Percentiles rank a stretch among this genome's conserved stretches.
These are phyloP conservation scores for Dictyostelium firmibasis DNA, from an alignment of 78 protist species.

Conservation along the genomic window DNA sequence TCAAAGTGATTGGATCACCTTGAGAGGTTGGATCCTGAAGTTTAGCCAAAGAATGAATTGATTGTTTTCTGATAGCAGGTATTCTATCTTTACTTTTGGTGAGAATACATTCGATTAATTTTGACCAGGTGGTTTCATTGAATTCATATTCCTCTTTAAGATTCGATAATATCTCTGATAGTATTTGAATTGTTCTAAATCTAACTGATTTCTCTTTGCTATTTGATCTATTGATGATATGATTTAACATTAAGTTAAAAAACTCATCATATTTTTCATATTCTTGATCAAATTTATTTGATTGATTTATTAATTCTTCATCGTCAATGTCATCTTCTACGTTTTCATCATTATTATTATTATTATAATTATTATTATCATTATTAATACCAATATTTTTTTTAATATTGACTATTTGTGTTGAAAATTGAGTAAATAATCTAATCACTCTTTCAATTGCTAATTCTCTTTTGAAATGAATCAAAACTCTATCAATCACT, in stretches of 20 bases:
- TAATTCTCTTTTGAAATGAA: constrained; percentile 20
- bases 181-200: constrained; percentile 13
- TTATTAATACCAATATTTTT: not conserved
- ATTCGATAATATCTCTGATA: constrained; percentile 1
- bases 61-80: constrained; percentile 30
- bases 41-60: constrained; percentile 40
- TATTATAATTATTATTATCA: not conserved
- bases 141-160: constrained; percentile 49
- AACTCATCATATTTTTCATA: not conserved
- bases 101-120: not conserved
- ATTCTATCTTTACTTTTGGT: constrained; percentile 21
- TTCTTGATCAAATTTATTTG: not conserved
- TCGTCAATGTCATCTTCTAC: not conserved
- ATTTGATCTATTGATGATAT: constrained; percentile 14
- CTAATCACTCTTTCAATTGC: constrained; percentile 29
- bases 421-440: not conserved
- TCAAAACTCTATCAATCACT: constrained; percentile 29
- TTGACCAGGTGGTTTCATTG: not conserved
- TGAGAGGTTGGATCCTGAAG: constrained; percentile 20
- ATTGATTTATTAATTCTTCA: not conserved
- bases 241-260: not conserved
- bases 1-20: constrained; percentile 5
- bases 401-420: not conserved
- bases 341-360: not conserved
- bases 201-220: constrained; percentile 42